These are phyloP conservation scores for Scytalidium sp. DNA, from an alignment of 2,329 filamentous ascomycete genomes.

Conservation along the genomic window DNA sequence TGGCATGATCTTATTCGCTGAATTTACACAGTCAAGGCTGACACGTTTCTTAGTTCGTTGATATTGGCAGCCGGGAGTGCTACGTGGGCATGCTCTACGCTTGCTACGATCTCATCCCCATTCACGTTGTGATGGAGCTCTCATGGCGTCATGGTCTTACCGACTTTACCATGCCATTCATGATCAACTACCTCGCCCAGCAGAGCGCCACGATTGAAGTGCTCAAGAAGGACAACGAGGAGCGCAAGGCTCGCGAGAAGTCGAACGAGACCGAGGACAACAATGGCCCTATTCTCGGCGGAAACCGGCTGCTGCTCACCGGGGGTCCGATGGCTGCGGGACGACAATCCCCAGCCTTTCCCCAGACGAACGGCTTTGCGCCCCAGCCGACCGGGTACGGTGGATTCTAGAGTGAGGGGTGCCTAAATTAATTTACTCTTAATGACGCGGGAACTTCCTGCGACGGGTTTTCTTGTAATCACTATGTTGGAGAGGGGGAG, in stretches of 20 bases:
- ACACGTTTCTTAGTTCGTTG: constrained; percentile 71
- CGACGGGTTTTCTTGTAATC: constrained; percentile 22
- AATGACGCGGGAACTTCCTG: constrained; percentile 24
- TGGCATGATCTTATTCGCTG: constrained; percentile 29
- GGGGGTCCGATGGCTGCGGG: constrained; percentile 66
- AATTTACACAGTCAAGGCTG: constrained; percentile 29
- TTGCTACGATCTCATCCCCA: constrained; percentile 94
- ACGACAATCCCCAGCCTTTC: constrained; percentile 57
- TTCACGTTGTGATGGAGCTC: constrained; percentile 89
- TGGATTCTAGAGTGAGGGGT: constrained; percentile 40
- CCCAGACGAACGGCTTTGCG: constrained; percentile 82
- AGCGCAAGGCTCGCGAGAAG: constrained; percentile 75
- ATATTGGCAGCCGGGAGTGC: constrained; percentile 98
- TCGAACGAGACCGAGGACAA: constrained; percentile 82
- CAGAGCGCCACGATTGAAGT: constrained; percentile 81
- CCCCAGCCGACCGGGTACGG: constrained; percentile 81
- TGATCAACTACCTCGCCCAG: constrained; percentile 96
- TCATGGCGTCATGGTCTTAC: constrained; percentile 94
- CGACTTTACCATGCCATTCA: constrained; percentile 99
- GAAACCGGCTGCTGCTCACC: constrained; percentile 89
- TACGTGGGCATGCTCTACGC: constrained; percentile 99
- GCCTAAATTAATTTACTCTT: constrained; percentile 18
- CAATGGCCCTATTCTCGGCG: constrained; percentile 88
- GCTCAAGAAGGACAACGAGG: constrained; percentile 95
- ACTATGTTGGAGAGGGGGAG: constrained; percentile 16